Conservation (phyloP, 495 filamentous ascomycete species). For the Apodospora peruviana region DNA sequence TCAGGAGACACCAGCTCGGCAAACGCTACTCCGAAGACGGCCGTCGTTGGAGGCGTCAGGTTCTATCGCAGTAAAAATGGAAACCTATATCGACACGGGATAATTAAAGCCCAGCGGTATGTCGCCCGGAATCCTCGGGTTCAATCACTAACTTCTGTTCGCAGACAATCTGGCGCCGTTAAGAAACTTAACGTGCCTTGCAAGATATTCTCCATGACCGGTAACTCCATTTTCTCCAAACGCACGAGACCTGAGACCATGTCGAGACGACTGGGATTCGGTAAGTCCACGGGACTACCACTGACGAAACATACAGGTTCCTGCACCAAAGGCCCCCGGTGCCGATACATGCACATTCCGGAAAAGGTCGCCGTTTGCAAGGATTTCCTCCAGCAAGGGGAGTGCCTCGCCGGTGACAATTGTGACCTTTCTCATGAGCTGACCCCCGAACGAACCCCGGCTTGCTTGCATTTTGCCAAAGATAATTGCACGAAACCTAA, state of each 20-base stretch:
- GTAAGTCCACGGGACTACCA: slow-evolving; percentile 23
- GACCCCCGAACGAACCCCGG: slow-evolving; percentile 76
- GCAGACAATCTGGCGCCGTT: slow-evolving; percentile 39
- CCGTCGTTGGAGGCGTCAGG: slow-evolving; percentile 71
- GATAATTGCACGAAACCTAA: slow-evolving; percentile 84
- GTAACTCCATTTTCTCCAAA: slow-evolving; percentile 56
- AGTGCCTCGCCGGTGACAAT: slow-evolving; percentile 70
- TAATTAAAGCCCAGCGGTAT: slow-evolving; percentile 64
- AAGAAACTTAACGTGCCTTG: slow-evolving; percentile 76
- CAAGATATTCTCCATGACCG: slow-evolving; percentile 85
- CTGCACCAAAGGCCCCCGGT: slow-evolving; percentile 73
- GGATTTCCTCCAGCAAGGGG: slow-evolving; percentile 72
- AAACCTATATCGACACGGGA: slow-evolving; percentile 74
- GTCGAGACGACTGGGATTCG: slow-evolving; percentile 16
- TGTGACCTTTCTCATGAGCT: slow-evolving; percentile 94
- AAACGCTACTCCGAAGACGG: slow-evolving; percentile 71
- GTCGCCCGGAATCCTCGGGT: slow-evolving; percentile 18
- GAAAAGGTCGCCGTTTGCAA: slow-evolving; percentile 89
- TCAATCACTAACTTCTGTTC: slow-evolving; percentile 18
- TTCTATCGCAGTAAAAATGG: slow-evolving; percentile 89
- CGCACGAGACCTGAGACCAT: slow-evolving; percentile 24
- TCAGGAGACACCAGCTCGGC: slow-evolving; percentile 58
- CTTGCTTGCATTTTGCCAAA: slow-evolving; percentile 84
- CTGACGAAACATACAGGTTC: slow-evolving; percentile 55
- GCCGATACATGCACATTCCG: slow-evolving; percentile 79